These are phyloP conservation scores for Hygrophoropsis aurantiaca DNA, from an alignment of 768 basidiomycete species.

Conservation along the genomic window DNA sequence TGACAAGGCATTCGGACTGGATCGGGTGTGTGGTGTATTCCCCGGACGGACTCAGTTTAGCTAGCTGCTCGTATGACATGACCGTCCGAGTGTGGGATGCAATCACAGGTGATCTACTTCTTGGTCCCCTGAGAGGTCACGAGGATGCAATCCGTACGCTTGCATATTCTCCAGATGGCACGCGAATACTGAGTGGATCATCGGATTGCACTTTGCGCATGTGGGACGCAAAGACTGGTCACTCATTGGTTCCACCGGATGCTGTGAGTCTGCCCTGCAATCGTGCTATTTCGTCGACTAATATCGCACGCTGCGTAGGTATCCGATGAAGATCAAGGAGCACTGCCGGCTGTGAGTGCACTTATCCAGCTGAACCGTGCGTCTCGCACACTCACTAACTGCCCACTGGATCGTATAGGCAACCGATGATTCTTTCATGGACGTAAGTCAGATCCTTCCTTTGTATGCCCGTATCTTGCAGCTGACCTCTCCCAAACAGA, in stretches of 20 bases:
- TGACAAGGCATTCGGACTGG: background rate
- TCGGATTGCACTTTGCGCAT: constrained; percentile 7
- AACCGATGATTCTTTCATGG: no score
- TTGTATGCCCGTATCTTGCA: no score
- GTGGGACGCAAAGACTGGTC: constrained; percentile 9
- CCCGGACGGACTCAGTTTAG: constrained; percentile 3
- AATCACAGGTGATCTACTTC: constrained; percentile 35
- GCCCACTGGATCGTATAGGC: no score
- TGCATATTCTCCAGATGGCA: constrained; percentile 11
- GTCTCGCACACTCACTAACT: no score
- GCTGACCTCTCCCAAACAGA: no score
- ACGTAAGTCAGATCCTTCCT: no score
- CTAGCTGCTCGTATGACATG: constrained; percentile 24
- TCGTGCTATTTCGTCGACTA: no score
- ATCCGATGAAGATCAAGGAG: no score
- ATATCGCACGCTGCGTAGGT: background rate
- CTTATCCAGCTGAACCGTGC: no score
- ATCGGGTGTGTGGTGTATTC: constrained; percentile 2
- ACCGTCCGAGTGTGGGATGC: constrained; percentile 31
- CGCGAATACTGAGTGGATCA: constrained; percentile 5
- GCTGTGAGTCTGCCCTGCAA: no score
- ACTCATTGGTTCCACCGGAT: background rate
- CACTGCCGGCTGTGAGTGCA: no score
- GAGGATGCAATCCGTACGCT: background rate
- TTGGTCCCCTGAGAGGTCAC: constrained; percentile 17